Base-by-base conservation (phyloP, 2,329 filamentous ascomycete genomes). In the Xylariaceae sp. region DNA sequence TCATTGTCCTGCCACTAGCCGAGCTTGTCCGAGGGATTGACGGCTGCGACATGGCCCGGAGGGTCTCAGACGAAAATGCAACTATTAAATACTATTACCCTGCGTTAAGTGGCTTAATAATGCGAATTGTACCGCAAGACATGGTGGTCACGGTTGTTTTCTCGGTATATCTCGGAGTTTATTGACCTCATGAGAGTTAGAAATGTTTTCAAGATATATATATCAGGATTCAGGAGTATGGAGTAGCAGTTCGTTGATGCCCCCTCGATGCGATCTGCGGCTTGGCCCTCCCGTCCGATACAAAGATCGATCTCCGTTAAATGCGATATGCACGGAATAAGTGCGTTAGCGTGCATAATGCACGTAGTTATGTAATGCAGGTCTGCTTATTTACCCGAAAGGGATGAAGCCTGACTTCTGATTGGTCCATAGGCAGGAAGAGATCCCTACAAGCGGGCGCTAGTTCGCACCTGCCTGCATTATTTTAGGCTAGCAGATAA, bases 371-470 rank as follows among this genome's bases (percentile, higher is more conserved):
- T n/a, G 11, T 6, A 45, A 15, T 45, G 10, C 50, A 44, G 8
- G 53, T 48, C 17, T 63, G 10, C 53, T 47, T 7, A 53, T 30
- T 37, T 53, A 15, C 60, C 62, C 49, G n/a, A 56, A 35, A 15
- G 48, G 11, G 39, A 50, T 54, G 57, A 51, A 50, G 42, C 18
- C 17, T n/a, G 39, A 39, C 1, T 11, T 49, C 11, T 49, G 15
- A 50, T 44, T 53, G 7, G 51, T 17, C 13, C 3, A 4, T 18
- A 3, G 18, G 23, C 17, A 17, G 34, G 13, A 4, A 18, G 44
- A 13, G 30, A 51, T 23, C 56, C 42, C 13, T 35, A 48, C 8
- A 55, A 48, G 15, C 17, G 53, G 18, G 35, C 42, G 13, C n/a
- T 45, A 45, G 42, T 45, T 45, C 10, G n/a, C 37, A 42, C 23